Evolutionary conservation across 177 flowering plant genomes (phyloP), one percentile per base, ranked within the genome.

Genomic region (Tripterygium wilfordii): DNA sequence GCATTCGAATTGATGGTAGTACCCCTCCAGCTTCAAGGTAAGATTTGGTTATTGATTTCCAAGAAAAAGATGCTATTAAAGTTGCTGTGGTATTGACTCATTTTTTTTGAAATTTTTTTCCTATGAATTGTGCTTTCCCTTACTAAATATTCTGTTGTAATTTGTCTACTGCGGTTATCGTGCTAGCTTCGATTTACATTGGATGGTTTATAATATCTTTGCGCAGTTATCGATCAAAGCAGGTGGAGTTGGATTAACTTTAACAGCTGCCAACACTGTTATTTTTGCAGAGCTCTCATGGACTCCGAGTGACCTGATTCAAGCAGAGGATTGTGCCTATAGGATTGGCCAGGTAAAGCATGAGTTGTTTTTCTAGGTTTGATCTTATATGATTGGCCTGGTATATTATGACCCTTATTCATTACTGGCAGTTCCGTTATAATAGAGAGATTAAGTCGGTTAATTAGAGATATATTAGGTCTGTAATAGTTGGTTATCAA

Each of bases 321-420:
- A 92, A 67, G 98, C 96, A 6, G 98, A 92, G 72, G 96, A 88
- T 60, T 90, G 96, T 57, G 98, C 80, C 66, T 96, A 92, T 61
- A 77, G 98, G 54, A 88, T 88, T 64, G 98, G 98, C 36, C 98
- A 91, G 92, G 98, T 90, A 71, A 29, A 14, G 19, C 48, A 23
- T 14, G 3, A 30, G 19, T 5, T n/a, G n/a, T n/a, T n/a, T n/a
- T n/a, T n/a, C n/a, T n/a, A n/a, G n/a, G n/a, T n/a, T n/a, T n/a
- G n/a, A n/a, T n/a, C n/a, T n/a, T n/a, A n/a, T n/a, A n/a, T n/a
- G n/a, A n/a, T n/a, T n/a, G n/a, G n/a, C n/a, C n/a, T n/a, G n/a
- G n/a, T n/a, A n/a, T n/a, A n/a, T n/a, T n/a, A n/a, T n/a, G n/a
- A n/a, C n/a, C n/a, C n/a, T n/a, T n/a, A n/a, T n/a, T n/a, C n/a